Conservation (phyloP, 75 land plant species). For the Isoetes taiwanensis region DNA sequence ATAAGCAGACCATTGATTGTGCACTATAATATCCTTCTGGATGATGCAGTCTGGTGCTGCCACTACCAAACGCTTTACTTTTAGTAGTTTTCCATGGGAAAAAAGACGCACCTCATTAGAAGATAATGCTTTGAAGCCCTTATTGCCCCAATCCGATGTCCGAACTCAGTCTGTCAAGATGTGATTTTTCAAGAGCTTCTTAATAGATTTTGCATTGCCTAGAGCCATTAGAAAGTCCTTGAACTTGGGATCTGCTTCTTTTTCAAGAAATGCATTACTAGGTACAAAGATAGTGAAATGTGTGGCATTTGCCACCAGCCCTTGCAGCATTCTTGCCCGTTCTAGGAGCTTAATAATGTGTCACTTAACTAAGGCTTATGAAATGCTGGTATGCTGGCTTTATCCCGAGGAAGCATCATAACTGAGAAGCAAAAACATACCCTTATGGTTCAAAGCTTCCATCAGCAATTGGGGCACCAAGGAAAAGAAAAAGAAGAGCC, state of each 20-base stretch:
- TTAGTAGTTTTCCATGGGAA: neutral
- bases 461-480: too few relatives aligned
- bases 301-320: neutral
- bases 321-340: neutral
- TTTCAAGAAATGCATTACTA: neutral
- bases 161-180: neutral
- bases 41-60: neutral
- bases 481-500: too few relatives aligned
- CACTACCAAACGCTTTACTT: neutral
- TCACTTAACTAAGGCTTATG: too few relatives aligned
- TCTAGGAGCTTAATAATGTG: slow-evolving; percentile 1
- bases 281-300: neutral
- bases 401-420: too few relatives aligned
- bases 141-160: neutral
- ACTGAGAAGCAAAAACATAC: too few relatives aligned
- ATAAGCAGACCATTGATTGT: neutral
- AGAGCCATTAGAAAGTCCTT: neutral
- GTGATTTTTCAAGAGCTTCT: neutral
- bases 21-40: neutral
- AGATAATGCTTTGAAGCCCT: neutral
- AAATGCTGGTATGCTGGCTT: too few relatives aligned
- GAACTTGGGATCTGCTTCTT: neutral
- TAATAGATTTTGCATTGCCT: neutral
- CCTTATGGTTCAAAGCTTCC: too few relatives aligned
- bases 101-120: neutral